These are phyloP conservation scores for Penicillium hesseltinei DNA, from an alignment of 2,329 filamentous ascomycete genomes.

Conservation along the genomic window DNA sequence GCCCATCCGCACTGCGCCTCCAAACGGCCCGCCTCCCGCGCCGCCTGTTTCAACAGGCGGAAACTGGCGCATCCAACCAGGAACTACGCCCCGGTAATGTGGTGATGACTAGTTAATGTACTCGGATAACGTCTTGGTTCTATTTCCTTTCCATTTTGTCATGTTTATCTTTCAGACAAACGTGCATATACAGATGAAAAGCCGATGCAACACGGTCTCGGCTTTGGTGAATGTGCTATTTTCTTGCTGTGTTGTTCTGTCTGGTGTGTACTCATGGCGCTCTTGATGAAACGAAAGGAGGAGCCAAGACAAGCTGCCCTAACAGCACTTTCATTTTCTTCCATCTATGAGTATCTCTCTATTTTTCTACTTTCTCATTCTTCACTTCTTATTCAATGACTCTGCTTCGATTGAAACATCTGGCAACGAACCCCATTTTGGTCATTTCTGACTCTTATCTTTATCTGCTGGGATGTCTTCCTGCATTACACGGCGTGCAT, in stretches of 20 bases:
- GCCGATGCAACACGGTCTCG: neutral
- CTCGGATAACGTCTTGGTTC: neutral
- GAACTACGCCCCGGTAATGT: constrained; percentile 3
- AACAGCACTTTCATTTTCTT: neutral
- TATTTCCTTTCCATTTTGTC: neutral
- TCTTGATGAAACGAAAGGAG: neutral
- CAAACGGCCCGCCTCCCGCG: constrained; percentile 58
- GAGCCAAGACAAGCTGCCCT: neutral
- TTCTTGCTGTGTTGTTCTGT: neutral
- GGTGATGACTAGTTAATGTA: neutral
- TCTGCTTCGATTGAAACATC: constrained; percentile 2
- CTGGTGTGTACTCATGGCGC: neutral
- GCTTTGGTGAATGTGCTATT: neutral
- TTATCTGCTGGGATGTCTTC: constrained; percentile 17
- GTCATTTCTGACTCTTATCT: constrained; percentile 4
- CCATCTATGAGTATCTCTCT: neutral
- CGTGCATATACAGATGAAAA: neutral
- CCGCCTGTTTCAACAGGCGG: constrained; percentile 44
- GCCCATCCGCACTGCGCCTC: constrained; percentile 62
- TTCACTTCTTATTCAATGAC: constrained; percentile 4
- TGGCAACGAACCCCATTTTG: constrained; percentile 14
- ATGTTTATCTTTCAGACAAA: neutral
- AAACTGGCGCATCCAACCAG: constrained; percentile 28
- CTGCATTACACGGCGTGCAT: constrained; percentile 27
- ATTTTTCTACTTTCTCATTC: neutral